phyloP scores from a whole-genome alignment of 306 rosid species.

The Cucurbita moschata region DNA sequence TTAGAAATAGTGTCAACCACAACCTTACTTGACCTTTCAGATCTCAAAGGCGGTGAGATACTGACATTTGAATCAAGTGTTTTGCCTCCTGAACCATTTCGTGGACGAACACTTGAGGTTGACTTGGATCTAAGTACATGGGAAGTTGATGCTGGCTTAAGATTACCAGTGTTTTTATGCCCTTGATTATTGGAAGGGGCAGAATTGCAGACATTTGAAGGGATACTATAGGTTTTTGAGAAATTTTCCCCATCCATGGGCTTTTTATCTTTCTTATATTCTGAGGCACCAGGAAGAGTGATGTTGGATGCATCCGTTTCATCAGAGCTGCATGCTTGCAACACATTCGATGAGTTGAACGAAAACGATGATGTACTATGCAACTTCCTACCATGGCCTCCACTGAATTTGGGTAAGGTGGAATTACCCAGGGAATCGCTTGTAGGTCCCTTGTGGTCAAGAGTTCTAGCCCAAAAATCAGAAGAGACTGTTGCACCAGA shows the following conservation, averaged over 20 bases:
- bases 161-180: conserved; percentile 10
- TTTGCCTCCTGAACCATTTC: conserved; percentile 13
- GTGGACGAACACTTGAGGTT: conserved; percentile 13
- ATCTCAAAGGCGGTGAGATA: conserved; percentile 18
- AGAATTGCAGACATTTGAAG: conserved; percentile 17
- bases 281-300: conserved; percentile 14
- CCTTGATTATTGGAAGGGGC: conserved; percentile 15
- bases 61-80: conserved; percentile 24
- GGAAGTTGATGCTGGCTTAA: conserved; percentile 9
- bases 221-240: conserved; percentile 14
- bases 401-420: conserved; percentile 15
- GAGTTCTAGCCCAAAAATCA: conserved; percentile 55
- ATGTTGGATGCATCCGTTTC: conserved; percentile 15
- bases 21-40: conserved; percentile 26
- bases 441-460: conserved; percentile 17
- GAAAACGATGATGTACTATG: conserved; percentile 26
- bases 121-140: conserved; percentile 25
- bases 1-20: conserved; percentile 13
- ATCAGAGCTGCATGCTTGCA: conserved; percentile 18
- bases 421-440: conserved; percentile 13
- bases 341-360: conserved; percentile 16
- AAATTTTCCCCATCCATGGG: conserved; percentile 15
- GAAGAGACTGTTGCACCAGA: conserved; percentile 25
- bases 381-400: conserved; percentile 10
- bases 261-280: conserved; percentile 13